Conservation (phyloP, 257 asterid species). For the Vinca minor region DNA sequence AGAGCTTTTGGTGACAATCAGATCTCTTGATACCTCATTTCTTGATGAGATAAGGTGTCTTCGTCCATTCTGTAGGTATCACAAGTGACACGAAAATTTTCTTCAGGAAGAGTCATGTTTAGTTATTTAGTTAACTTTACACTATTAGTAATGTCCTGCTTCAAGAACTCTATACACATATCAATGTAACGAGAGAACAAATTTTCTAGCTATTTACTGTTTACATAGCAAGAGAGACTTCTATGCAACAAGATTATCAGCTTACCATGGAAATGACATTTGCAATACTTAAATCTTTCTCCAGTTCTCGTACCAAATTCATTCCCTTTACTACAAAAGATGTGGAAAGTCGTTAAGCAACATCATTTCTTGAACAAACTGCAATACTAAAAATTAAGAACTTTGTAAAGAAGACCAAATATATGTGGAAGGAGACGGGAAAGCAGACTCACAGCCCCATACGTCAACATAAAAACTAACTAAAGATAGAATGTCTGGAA, state of each 20-base stretch:
- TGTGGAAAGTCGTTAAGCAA: not conserved
- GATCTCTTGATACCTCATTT: constrained; percentile 98
- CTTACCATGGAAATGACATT: constrained; percentile 99
- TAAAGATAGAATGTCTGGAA: not conserved
- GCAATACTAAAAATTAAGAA: not conserved
- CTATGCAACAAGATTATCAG: constrained; percentile 41
- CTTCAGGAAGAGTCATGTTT: not conserved
- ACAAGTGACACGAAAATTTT: not conserved
- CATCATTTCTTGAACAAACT: not conserved
- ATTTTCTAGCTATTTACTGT: constrained; percentile 6
- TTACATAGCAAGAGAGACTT: constrained; percentile 10
- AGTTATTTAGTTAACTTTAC: not conserved
- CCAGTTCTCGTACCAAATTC: constrained; percentile 92
- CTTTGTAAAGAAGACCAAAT: not conserved
- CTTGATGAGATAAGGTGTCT: constrained; percentile 89
- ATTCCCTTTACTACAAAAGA: constrained; percentile 72
- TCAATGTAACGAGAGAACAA: constrained; percentile 1
- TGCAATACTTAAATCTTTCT: constrained; percentile 97
- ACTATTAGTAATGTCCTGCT: not conserved
- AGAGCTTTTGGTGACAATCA: constrained; percentile 67
- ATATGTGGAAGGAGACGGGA: not conserved
- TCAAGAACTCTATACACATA: not conserved
- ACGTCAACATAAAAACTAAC: not conserved
- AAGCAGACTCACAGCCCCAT: not conserved
- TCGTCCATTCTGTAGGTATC: constrained; percentile 70